Evolutionary conservation across 768 basidiomycete species (phyloP).

Genomic region (Termitomyces sp.): DNA sequence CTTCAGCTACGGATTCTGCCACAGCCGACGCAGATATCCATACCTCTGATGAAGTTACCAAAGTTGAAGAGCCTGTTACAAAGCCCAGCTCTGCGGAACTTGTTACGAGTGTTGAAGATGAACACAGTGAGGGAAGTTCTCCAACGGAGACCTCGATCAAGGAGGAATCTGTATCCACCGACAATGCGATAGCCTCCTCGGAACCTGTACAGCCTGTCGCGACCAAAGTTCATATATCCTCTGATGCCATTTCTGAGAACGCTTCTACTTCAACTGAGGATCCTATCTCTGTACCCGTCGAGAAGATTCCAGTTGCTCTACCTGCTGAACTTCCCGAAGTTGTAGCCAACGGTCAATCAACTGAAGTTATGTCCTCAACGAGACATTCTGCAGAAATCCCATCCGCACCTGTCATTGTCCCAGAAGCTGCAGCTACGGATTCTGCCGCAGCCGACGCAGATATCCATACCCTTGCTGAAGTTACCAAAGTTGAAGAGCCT

Average conservation of each 20-base stretch:
- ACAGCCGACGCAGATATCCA: background rate
- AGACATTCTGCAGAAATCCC: background rate
- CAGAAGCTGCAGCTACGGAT: background rate
- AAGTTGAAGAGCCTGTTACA: background rate
- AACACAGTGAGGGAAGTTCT: background rate
- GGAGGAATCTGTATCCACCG: background rate
- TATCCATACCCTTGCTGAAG: background rate
- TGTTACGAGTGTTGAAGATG: slow-evolving; percentile 4
- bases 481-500: background rate
- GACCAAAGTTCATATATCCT: background rate
- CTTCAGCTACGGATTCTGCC: background rate
- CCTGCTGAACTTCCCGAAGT: background rate
- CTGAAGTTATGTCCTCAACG: background rate
- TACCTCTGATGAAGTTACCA: background rate
- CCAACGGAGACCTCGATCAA: background rate
- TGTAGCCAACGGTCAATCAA: background rate
- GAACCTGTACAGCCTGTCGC: background rate
- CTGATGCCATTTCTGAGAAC: background rate
- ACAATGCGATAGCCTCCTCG: background rate
- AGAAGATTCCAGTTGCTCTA: background rate
- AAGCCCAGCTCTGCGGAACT: background rate
- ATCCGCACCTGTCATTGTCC: background rate
- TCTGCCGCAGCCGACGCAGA: background rate
- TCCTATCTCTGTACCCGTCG: background rate
- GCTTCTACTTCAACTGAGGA: background rate